Evolutionary conservation across 441 rosid species (phyloP), one percentile per base, ranked within the genome.

Genomic region (Gossypium trilobum): DNA sequence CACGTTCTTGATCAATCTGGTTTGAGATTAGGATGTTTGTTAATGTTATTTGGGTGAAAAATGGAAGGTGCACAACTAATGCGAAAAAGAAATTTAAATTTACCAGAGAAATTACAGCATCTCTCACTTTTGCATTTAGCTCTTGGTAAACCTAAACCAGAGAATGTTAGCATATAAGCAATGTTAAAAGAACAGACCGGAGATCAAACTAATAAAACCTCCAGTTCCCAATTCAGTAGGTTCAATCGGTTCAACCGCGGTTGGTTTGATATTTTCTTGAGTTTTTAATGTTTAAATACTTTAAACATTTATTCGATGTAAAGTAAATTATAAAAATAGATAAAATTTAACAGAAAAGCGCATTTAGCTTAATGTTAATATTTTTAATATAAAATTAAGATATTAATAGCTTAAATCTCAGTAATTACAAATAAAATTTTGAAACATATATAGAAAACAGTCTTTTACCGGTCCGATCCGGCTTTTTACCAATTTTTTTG

Each of bases 1-100:
- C 87, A 0, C 85, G 85, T 48, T 84, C 87, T 84, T 81, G 83
- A 74, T 79, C 82, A 50, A 84, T 81, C 85, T 81, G 69, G 61
- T 73, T 48, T 60, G 23, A 57, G 67, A 73, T 19, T 13, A 64
- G 22, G 27, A 16, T 22, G 59, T 52, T 29, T 42, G 2, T 48
- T 64, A 50, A 64, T 11, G 3, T 29, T 51, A 13, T n/a, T 25
- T 9, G 4, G 17, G 1, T 0, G 50, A 20, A 8, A 8, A 31
- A 13, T 2, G 1, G 50, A 39, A 27, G 8, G 8, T 0, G 64
- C 6, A 1, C 0, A 7, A 33, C 11, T 16, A 13, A 2, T 20
- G 25, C 16, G 8, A 31, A 48, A 29, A 63, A 17, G 63, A 11
- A 22, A 48, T 8, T 19, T 16, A n/a, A 63, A 59, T 81, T 22